Evolutionary conservation across 2,329 filamentous ascomycete species (phyloP), one percentile per base, ranked within the genome.

Genomic region (Neonectria hederae): DNA sequence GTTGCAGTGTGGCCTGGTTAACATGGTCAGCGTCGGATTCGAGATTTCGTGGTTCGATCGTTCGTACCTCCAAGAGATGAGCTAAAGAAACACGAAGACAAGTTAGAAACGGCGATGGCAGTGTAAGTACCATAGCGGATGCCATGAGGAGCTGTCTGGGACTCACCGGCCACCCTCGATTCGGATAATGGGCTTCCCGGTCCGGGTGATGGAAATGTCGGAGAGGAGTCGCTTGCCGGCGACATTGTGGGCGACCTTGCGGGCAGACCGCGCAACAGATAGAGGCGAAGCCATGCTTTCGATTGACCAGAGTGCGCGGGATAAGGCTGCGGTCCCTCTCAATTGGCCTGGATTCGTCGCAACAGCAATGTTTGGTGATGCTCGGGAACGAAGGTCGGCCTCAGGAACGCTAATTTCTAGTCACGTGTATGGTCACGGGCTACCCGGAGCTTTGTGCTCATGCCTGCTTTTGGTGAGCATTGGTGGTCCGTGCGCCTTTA

Each of bases 171-270:
- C 96, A 82, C 95, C 95, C 77, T 94, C 89, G 62, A 91, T 85
- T 76, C 94, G 91, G 77, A 98, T 83, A 75, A 98, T 94, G 67
- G 96, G 95, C 86, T 97, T 97, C 80, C 96, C 96, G 63, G 96
- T 99, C 76, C 96, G 88, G 67, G 95, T 97, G 77, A 99, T 97
- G 76, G 92, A 86, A 76, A 99, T 87, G 84, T 99, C 96, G 78
- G 93, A 92, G 72, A 90, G 76, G 68, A 80, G 80, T 78, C 85
- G 84, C 76, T 83, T 83, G 75, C 84, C 82, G 73, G 82, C 75
- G 71, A 83, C 75, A 74, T 81, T 81, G 76, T 80, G 80, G 70
- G 79, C 78, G 70, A 82, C 76, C 75, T 78, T 82, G 72, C 81
- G 80, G 73, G 83, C 81, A 69, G 84, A 82, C 80, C 87, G 86